Percentiles rank a stretch among this genome's conserved stretches.
These are phyloP conservation scores for Cenchrus americanus DNA, from an alignment of 176 grass and related monocot genomes.

Conservation along the genomic window DNA sequence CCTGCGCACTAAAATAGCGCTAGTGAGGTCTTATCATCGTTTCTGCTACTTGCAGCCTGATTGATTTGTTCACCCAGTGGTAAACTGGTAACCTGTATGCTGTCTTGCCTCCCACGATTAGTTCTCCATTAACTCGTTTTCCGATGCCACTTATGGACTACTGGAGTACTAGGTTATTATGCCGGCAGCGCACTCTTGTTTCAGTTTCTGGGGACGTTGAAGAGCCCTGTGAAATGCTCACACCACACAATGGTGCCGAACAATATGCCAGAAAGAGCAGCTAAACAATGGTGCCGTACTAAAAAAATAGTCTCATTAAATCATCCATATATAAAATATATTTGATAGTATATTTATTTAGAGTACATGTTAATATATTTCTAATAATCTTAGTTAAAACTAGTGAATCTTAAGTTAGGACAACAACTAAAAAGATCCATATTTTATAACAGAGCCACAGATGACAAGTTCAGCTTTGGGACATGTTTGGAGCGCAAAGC, in stretches of 20 bases:
- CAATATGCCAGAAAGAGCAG: too few species aligned
- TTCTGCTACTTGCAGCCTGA: background rate
- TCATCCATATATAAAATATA: too few species aligned
- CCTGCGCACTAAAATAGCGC: background rate
- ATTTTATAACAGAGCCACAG: too few species aligned
- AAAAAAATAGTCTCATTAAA: too few species aligned
- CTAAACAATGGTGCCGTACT: too few species aligned
- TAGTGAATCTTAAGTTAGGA: too few species aligned
- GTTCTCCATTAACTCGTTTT: background rate
- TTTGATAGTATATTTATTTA: too few species aligned
- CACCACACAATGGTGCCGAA: too few species aligned
- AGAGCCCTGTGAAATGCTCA: background rate
- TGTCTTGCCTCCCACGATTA: background rate
- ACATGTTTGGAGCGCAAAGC: background rate
- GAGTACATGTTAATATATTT: too few species aligned
- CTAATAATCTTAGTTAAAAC: too few species aligned
- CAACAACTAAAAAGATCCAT: too few species aligned
- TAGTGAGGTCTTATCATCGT: slow-evolving; percentile 3
- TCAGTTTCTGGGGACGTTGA: background rate
- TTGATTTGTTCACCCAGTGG: background rate
- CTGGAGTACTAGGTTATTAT: background rate
- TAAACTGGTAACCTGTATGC: background rate
- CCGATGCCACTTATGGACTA: background rate
- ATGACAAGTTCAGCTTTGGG: background rate
- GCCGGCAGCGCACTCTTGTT: background rate